A percentile compares a stretch with the other conserved stretches of the same genome.
These are phyloP conservation scores for Aspergillus felis DNA, from an alignment of 2,329 filamentous ascomycete genomes.

Conservation along the genomic window DNA sequence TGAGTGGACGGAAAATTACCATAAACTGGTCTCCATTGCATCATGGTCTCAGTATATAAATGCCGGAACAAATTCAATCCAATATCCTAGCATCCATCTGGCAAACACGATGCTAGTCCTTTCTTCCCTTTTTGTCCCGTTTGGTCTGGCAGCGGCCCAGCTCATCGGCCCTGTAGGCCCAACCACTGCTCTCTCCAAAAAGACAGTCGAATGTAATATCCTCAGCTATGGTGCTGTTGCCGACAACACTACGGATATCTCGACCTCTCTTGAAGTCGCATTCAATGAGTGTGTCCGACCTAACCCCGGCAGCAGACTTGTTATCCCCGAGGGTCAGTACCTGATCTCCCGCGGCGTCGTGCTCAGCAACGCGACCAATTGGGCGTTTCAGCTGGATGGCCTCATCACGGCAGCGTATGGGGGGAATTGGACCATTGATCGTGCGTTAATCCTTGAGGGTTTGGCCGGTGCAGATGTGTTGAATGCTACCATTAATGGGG, in stretches of 20 bases:
- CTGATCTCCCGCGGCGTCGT: conserved; percentile 23
- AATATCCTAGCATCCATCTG: too few relatives aligned
- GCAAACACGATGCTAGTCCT: neutral
- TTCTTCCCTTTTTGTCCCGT: neutral
- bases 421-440: conserved; percentile 23
- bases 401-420: conserved; percentile 29
- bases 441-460: conserved; percentile 28
- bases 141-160: conserved; percentile 6
- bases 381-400: conserved; percentile 33
- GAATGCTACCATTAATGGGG: conserved; percentile 31
- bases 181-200: conserved; percentile 23
- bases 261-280: conserved; percentile 22
- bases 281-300: conserved; percentile 22
- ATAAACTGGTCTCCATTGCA: neutral
- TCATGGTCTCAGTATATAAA: too few relatives aligned
- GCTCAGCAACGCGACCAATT: conserved; percentile 29
- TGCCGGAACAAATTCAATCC: too few relatives aligned
- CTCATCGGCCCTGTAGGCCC: conserved; percentile 24
- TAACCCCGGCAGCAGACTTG: conserved; percentile 20
- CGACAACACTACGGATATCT: conserved; percentile 31
- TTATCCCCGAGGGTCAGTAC: conserved; percentile 27
- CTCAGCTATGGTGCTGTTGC: conserved; percentile 28
- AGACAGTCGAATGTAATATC: conserved; percentile 29
- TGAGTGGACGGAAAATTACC: too few relatives aligned
- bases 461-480: conserved; percentile 23